A percentile compares a stretch with the other conserved stretches of the same genome.
phyloP scores from a whole-genome alignment of 306 rosid species.

The Prosopis cineraria region DNA sequence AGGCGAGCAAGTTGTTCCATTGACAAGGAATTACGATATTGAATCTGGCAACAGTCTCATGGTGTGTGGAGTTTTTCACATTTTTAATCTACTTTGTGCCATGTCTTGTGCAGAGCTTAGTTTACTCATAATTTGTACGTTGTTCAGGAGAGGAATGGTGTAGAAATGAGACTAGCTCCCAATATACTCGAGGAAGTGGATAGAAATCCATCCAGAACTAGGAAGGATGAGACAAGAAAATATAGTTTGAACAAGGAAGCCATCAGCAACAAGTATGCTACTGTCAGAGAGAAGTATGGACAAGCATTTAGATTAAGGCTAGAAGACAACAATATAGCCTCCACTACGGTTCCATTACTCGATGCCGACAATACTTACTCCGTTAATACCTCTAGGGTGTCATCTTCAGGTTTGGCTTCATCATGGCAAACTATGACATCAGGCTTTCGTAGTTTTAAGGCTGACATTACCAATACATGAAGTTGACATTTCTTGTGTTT shows the following conservation, averaged over 20 bases:
- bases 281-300: constrained; percentile 67
- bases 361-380: constrained; percentile 44
- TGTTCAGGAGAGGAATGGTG: constrained; percentile 57
- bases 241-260: constrained; percentile 76
- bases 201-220: constrained; percentile 41
- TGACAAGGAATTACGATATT: constrained; percentile 86
- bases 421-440: constrained; percentile 82
- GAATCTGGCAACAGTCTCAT: constrained; percentile 56
- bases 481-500: constrained; percentile 45
- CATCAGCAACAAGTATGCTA: constrained; percentile 81
- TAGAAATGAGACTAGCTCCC: constrained; percentile 61
- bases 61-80: constrained; percentile 46
- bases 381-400: constrained; percentile 37
- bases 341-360: constrained; percentile 56
- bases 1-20: constrained; percentile 90
- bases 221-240: constrained; percentile 61
- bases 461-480: constrained; percentile 70
- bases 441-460: constrained; percentile 80
- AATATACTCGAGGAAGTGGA: constrained; percentile 38
- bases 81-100: background rate
- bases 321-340: constrained; percentile 49
- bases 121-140: constrained; percentile 15
- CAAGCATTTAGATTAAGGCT: constrained; percentile 55
- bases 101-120: constrained; percentile 19
- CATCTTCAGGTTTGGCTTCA: constrained; percentile 66